A percentile compares a stretch with the other conserved stretches of the same genome.
These are phyloP conservation scores for Saccharata proteae DNA, from an alignment of 2,329 filamentous ascomycete species.

Conservation along the genomic window DNA sequence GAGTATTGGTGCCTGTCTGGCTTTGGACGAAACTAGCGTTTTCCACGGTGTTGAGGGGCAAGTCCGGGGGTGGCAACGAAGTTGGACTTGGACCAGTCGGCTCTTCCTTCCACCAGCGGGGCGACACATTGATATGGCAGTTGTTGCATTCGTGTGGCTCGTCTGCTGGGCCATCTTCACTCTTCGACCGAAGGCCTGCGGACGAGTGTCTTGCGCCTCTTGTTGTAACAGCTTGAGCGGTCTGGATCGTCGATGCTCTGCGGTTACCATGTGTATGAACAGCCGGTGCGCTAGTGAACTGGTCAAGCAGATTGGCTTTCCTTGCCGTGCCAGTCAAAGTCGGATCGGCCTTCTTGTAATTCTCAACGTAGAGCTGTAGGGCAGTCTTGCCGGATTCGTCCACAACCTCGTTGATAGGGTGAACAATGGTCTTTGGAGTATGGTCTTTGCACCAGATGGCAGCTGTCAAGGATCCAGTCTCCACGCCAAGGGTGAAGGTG, in stretches of 20 bases:
- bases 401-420: conserved; percentile 66
- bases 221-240: conserved; percentile 20
- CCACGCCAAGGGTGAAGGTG: conserved; percentile 63
- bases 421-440: conserved; percentile 54
- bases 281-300: conserved; percentile 40
- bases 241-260: conserved; percentile 32
- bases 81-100: no score
- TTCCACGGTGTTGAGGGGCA: conserved; percentile 14
- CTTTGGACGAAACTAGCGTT: conserved; percentile 14
- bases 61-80: no score
- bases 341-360: conserved; percentile 90
- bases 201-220: conserved; percentile 19
- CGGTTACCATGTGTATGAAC: conserved; percentile 20
- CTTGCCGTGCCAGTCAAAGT: conserved; percentile 83
- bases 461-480: conserved; percentile 73
- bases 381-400: conserved; percentile 63
- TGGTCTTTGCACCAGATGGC: conserved; percentile 90
- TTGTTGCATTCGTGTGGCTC: conserved; percentile 22
- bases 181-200: conserved; percentile 22
- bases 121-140: conserved; percentile 54
- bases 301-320: conserved; percentile 69
- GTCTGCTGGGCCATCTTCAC: conserved; percentile 16
- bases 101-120: conserved; percentile 40
- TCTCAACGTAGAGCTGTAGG: conserved; percentile 74
- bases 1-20: conserved; percentile 13